Evolutionary conservation across 2,329 filamentous ascomycete species (phyloP), one percentile per base, ranked within the genome.

Genomic region (Ilyonectria destructans): DNA sequence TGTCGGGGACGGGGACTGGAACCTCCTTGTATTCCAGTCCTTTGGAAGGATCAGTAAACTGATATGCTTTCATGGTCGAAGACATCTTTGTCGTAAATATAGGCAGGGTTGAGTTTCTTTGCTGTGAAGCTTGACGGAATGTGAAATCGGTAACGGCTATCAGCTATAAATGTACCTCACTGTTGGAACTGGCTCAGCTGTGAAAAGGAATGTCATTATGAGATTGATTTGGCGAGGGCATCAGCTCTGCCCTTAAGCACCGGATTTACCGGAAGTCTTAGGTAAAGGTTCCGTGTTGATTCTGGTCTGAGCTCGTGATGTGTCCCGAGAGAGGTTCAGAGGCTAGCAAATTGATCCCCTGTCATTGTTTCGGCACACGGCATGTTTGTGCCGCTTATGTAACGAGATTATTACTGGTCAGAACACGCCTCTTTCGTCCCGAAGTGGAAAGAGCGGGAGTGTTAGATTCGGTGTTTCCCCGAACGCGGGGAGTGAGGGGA

Each of bases 211-310:
- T 46, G 43, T 46, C 43, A 19, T 21, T 46, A 15, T 46, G 43
- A 46, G n/a, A 46, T 46, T 46, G 3, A 46, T 46, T 46, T 46
- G 43, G 43, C n/a, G n/a, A 21, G 43, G 19, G 43, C n/a, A 46
- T 46, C n/a, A 46, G n/a, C 43, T n/a, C 43, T 19, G 43, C 43
- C 43, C 43, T 46, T 46, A 46, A 46, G 43, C n/a, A 46, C 43
- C 43, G 21, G 43, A 46, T 21, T 46, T 46, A 17, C 43, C 43
- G 43, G 43, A 46, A 46, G 43, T 21, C 43, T 46, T 46, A 21
- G 43, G 43, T 46, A 46, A 46, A 46, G 43, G 43, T 21, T 46
- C 43, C 43, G 43, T 21, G 43, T 46, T 46, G 43, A 46, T 10
- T 46, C 43, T 46, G 43, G 43, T 46, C 43, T 6, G 10, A 21